Base-by-base conservation (phyloP, 2,329 filamentous ascomycete genomes). In the Epichloe gansuensis region DNA sequence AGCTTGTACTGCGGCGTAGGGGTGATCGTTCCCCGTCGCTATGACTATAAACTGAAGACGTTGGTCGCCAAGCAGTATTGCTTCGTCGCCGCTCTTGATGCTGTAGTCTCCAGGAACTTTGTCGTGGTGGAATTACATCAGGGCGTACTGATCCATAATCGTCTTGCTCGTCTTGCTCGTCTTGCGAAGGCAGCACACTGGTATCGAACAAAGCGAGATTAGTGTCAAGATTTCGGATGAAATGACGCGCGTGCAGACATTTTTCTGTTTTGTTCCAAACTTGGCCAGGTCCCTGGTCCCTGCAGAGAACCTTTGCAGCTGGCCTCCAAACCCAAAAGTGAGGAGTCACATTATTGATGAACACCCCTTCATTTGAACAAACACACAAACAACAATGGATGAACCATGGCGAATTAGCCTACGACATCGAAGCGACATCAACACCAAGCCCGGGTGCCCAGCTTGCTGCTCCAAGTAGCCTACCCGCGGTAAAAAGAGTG, bases 1-100 rank as follows among this genome's bases (percentile, higher is more conserved):
- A 58, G 58, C 50, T 59, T 60, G 53, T 56, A 56, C 44, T 55
- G 75, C 46, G 81, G 81, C 53, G 56, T 51, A n/a, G 55, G 48
- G 57, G 52, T n/a, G 57, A 56, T 43, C 46, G 42, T 50, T 58
- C 55, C 47, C 48, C 54, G 55, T 57, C 54, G 51, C 53, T 58
- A 63, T 86, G 47, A 42, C 55, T 60, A 55, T 64, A 85, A 46
- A 82, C 59, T 15, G 83, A 85, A 35, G 82, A 84, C 6, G 71
- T 58, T n/a, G 76, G 75, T 42, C 76, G 75, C 56, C 67, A 69
- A 51, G 61, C 63, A 37, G 69, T 65, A 54, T 59, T 60, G 54
- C 61, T 66, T 31, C 52, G 50, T 45, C 38, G 39, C 7, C 39
- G 50, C 6, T 23, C 28, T 46, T 53, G 47, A 17, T 54, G 56